Percentiles rank a stretch among this genome's conserved stretches.
Evolutionary conservation across 2,329 filamentous ascomycete species (phyloP).

Genomic region (Ascochyta pisi): DNA sequence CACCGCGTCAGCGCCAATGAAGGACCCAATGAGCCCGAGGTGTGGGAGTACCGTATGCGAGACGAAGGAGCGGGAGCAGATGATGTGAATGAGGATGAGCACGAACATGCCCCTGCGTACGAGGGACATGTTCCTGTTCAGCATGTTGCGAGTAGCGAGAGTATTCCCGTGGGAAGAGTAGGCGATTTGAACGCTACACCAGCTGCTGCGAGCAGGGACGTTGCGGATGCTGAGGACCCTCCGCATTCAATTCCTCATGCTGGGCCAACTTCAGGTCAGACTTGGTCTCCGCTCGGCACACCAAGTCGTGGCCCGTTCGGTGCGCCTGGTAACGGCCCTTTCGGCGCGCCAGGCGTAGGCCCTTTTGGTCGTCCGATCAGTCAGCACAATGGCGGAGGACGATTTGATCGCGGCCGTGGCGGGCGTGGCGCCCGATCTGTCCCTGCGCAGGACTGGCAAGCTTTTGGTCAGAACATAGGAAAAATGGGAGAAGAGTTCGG

Average conservation of each 20-base stretch:
- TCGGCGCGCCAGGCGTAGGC: conserved; percentile 11
- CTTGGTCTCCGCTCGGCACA: conserved; percentile 27
- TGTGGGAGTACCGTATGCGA: conserved; percentile 36
- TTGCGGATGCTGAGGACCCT: conserved; percentile 26
- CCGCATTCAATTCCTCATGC: conserved; percentile 34
- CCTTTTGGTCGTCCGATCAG: conserved; percentile 6
- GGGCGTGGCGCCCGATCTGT: conserved; percentile 3
- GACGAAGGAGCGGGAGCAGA: conserved; percentile 23
- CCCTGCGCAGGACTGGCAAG: conserved; percentile 23
- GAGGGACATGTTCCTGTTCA: conserved; percentile 34
- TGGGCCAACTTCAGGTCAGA: background rate
- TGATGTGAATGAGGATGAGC: conserved; percentile 21
- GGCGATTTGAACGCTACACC: conserved; percentile 1
- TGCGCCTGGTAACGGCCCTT: conserved; percentile 17
- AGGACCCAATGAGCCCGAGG: conserved; percentile 29
- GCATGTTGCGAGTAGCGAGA: conserved; percentile 27
- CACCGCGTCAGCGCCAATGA: conserved; percentile 34
- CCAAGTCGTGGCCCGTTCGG: conserved; percentile 18
- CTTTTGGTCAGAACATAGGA: conserved; percentile 27
- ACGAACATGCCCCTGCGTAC: conserved; percentile 31
- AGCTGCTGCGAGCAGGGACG: background rate
- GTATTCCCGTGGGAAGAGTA: conserved; percentile 33
- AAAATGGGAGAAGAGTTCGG: conserved; percentile 45
- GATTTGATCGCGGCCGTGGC: background rate
- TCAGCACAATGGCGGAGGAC: background rate